Evolutionary conservation across 768 basidiomycete genomes (phyloP).

Genomic region (Russula dissimulans): DNA sequence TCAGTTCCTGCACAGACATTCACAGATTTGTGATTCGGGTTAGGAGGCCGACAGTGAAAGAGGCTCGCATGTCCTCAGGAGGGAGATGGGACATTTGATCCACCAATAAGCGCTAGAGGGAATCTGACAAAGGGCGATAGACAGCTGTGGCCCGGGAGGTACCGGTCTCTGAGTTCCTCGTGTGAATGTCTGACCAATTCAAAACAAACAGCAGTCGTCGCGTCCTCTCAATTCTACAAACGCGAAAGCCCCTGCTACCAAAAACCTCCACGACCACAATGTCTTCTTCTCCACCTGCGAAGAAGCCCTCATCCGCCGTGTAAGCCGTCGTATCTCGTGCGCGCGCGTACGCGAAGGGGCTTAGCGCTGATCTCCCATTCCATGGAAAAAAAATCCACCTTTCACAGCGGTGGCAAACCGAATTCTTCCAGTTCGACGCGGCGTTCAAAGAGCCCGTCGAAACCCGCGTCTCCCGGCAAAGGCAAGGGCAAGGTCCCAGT

Average conservation of each 20-base stretch:
- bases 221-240: background rate
- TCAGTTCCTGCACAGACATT: background rate
- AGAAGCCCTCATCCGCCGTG: background rate
- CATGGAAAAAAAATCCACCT: background rate
- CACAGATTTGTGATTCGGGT: background rate
- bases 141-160: too few species aligned
- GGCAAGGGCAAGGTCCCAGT: constrained; percentile 14
- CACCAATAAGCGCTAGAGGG: too few species aligned
- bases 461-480: constrained; percentile 6
- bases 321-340: background rate
- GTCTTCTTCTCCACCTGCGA: background rate
- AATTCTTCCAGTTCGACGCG: background rate
- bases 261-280: background rate
- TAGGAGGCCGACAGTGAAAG: background rate
- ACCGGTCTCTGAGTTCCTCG: too few species aligned
- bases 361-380: background rate
- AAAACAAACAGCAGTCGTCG: background rate
- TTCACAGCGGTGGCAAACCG: background rate
- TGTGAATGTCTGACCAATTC: constrained; percentile 6
- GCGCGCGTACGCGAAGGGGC: background rate
- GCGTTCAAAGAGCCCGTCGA: constrained; percentile 9
- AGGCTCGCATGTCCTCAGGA: background rate
- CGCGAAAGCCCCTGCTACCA: background rate
- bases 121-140: too few species aligned
- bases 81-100: background rate